phyloP scores from a whole-genome alignment of 345 rosid species.

The Syzygium aromaticum region DNA sequence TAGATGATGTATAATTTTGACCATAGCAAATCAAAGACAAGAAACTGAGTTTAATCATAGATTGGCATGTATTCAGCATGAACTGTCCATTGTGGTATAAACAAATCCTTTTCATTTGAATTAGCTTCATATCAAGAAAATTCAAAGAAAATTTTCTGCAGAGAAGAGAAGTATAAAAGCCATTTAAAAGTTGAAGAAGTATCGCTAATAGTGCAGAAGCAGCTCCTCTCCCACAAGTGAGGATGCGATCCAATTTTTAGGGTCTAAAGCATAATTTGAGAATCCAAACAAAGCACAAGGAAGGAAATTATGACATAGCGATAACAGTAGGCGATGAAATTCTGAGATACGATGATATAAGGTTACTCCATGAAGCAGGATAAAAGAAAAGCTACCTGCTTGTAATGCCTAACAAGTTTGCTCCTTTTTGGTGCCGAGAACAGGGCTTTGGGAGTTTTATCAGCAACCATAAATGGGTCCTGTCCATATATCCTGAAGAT shows the following conservation, averaged over 20 bases:
- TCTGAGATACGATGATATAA: not conserved
- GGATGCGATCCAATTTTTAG: not conserved
- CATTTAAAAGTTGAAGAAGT: not conserved
- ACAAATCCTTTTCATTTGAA: not conserved
- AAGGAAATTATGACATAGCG: not conserved
- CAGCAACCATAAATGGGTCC: slow-evolving; percentile 58
- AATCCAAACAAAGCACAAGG: not conserved
- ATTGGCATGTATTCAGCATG: not conserved
- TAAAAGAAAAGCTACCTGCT: slow-evolving; percentile 47
- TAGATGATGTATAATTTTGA: not conserved
- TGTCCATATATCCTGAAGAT: slow-evolving; percentile 78
- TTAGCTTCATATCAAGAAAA: not conserved
- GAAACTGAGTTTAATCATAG: not conserved
- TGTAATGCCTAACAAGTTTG: slow-evolving; percentile 48
- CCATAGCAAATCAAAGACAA: not conserved
- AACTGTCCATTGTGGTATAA: not conserved
- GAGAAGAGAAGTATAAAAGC: not conserved
- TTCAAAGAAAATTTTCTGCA: not conserved
- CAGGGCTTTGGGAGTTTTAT: slow-evolving; percentile 46
- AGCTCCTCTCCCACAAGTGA: not conserved
- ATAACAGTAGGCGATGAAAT: not conserved
- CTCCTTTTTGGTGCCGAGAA: slow-evolving; percentile 60
- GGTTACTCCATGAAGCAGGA: not conserved
- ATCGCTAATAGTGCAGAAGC: not conserved
- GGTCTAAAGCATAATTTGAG: not conserved